These are phyloP conservation scores for Curvularia sp. DNA, from an alignment of 2,329 filamentous ascomycete genomes.

Conservation along the genomic window DNA sequence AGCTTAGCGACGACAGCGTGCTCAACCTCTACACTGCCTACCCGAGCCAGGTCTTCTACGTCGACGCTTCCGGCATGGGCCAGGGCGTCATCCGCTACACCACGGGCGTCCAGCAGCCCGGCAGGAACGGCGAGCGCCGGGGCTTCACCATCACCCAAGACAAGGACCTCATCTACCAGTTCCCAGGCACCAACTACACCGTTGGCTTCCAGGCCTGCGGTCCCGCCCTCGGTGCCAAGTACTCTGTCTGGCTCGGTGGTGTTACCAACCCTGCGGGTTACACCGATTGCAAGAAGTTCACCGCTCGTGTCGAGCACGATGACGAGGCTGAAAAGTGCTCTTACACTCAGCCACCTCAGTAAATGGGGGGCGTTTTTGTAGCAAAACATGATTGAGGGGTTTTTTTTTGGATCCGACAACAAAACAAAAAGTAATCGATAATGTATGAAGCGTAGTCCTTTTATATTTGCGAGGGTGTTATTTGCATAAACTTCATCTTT, in stretches of 20 bases:
- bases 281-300: constrained; percentile 46
- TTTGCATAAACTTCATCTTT: neutral
- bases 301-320: constrained; percentile 34
- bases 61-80: constrained; percentile 67
- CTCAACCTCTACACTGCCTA: constrained; percentile 58
- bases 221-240: constrained; percentile 52
- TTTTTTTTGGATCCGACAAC: no score
- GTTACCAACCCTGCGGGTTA: constrained; percentile 36
- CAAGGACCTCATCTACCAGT: constrained; percentile 57
- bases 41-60: constrained; percentile 59
- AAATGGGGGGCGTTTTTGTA: no score
- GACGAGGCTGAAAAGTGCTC: constrained; percentile 27
- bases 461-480: no score
- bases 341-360: constrained; percentile 33
- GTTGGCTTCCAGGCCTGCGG: constrained; percentile 63
- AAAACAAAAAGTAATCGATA: neutral
- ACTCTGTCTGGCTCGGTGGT: constrained; percentile 38
- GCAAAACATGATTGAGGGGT: no score
- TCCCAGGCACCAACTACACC: constrained; percentile 34
- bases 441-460: neutral
- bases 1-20: constrained; percentile 52
- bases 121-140: constrained; percentile 56
- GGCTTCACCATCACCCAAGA: constrained; percentile 57
- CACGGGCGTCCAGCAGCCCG: constrained; percentile 53
- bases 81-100: constrained; percentile 62